Percentiles rank a stretch among this genome's conserved stretches.
These are phyloP conservation scores for Plectosphaerella sp. DNA, from an alignment of 2,329 filamentous ascomycete genomes.

Conservation along the genomic window DNA sequence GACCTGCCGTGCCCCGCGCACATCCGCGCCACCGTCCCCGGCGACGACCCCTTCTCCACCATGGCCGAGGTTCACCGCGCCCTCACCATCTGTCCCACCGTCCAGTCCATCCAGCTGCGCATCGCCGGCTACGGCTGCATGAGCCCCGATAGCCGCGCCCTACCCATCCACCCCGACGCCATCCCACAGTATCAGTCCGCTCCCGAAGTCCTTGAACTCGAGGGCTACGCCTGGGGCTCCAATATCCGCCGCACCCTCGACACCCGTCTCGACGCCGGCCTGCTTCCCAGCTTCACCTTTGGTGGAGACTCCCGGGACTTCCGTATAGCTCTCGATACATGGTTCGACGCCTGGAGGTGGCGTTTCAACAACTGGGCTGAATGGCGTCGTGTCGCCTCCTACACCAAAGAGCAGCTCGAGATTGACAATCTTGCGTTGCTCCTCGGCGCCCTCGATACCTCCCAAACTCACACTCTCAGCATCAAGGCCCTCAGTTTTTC, in stretches of 20 bases:
- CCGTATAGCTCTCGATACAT: no score
- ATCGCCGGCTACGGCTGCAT: slow-evolving; percentile 1
- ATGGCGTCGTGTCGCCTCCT: no score
- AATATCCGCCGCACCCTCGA: background rate
- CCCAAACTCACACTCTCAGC: no score
- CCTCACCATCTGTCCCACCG: background rate
- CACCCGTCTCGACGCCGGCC: background rate
- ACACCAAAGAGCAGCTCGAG: no score
- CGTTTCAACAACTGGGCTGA: no score
- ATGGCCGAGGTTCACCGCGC: slow-evolving; percentile 3
- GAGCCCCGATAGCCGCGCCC: slow-evolving; percentile 1
- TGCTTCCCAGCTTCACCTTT: background rate
- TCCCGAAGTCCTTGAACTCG: slow-evolving; percentile 4
- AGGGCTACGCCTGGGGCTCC: slow-evolving; percentile 4
- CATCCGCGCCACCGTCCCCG: slow-evolving; percentile 5
- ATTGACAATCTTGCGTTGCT: no score
- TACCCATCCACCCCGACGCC: background rate
- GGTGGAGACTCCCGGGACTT: background rate
- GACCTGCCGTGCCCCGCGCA: slow-evolving; percentile 3
- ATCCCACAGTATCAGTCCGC: background rate
- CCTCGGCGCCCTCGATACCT: no score
- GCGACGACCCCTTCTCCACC: slow-evolving; percentile 1
- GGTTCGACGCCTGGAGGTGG: no score
- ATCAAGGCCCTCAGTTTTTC: no score
- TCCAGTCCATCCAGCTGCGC: slow-evolving; percentile 7